A percentile compares a stretch with the other conserved stretches of the same genome.
These are phyloP conservation scores for Coprinopsis sp. DNA, from an alignment of 768 basidiomycete species.

Conservation along the genomic window DNA sequence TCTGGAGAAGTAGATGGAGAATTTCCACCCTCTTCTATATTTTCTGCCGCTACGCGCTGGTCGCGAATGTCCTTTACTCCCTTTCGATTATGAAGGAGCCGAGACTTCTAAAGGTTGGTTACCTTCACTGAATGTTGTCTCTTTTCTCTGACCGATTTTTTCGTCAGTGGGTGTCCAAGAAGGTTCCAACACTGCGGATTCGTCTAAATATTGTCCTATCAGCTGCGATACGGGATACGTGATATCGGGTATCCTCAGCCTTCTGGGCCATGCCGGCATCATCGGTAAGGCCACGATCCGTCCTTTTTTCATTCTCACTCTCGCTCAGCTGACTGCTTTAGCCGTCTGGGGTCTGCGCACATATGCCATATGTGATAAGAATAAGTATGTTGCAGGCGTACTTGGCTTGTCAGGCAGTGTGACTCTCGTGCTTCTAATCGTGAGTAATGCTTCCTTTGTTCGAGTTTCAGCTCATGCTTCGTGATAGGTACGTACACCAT, in stretches of 20 bases:
- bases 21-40: background rate
- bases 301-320: background rate
- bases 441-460: background rate
- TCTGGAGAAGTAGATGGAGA: background rate
- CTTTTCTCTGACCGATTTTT: too few relatives aligned
- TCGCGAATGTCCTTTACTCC: background rate
- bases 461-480: too few relatives aligned
- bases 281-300: too few relatives aligned
- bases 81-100: background rate
- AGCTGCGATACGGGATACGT: too few relatives aligned
- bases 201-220: too few relatives aligned
- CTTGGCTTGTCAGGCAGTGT: background rate
- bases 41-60: background rate
- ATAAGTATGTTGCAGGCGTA: background rate
- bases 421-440: background rate
- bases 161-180: too few relatives aligned
- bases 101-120: too few relatives aligned
- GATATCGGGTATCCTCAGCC: too few relatives aligned
- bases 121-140: too few relatives aligned
- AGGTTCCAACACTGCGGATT: too few relatives aligned
- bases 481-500: too few relatives aligned
- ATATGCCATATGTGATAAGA: background rate
- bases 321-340: background rate
- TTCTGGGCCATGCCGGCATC: too few relatives aligned
- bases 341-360: background rate